Conservation (phyloP, 306 rosid genomes). For the Nissolia schottii region DNA sequence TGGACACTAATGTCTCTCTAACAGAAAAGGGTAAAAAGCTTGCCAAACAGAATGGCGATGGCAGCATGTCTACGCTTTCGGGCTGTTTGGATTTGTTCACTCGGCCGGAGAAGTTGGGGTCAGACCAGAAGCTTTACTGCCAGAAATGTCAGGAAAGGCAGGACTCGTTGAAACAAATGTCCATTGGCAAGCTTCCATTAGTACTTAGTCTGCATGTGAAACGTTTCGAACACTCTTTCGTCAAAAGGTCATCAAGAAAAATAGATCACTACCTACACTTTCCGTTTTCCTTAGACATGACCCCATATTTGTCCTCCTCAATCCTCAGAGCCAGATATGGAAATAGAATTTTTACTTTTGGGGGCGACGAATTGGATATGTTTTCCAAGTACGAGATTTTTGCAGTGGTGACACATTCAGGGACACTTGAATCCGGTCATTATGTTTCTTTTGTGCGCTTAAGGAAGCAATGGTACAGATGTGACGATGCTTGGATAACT, state of each 20-base stretch:
- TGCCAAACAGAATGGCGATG: constrained; percentile 43
- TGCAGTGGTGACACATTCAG: constrained; percentile 82
- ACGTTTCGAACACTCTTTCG: constrained; percentile 74
- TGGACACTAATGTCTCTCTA: constrained; percentile 34
- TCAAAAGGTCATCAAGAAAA: constrained; percentile 59
- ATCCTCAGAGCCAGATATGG: constrained; percentile 78
- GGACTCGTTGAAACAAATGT: constrained; percentile 78
- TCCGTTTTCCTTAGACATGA: constrained; percentile 83
- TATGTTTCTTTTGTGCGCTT: constrained; percentile 70
- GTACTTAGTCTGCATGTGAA: constrained; percentile 80
- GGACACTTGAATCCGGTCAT: constrained; percentile 85
- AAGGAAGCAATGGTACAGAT: constrained; percentile 71
- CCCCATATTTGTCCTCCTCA: constrained; percentile 74
- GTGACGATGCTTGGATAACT: constrained; percentile 89
- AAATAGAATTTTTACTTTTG: constrained; percentile 69
- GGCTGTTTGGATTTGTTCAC: constrained; percentile 90
- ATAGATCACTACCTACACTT: constrained; percentile 69
- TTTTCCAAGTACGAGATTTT: constrained; percentile 67
- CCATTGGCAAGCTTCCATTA: constrained; percentile 71
- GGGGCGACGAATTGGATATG: constrained; percentile 62
- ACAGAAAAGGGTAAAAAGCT: constrained; percentile 41
- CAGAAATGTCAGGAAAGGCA: constrained; percentile 63
- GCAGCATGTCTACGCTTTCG: constrained; percentile 47
- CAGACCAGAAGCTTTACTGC: constrained; percentile 89
- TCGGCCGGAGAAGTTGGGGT: constrained; percentile 82